A percentile compares a stretch with the other conserved stretches of the same genome.
These are phyloP conservation scores for Ophiostoma pallidulum DNA, from an alignment of 2,329 filamentous ascomycete species.

Conservation along the genomic window DNA sequence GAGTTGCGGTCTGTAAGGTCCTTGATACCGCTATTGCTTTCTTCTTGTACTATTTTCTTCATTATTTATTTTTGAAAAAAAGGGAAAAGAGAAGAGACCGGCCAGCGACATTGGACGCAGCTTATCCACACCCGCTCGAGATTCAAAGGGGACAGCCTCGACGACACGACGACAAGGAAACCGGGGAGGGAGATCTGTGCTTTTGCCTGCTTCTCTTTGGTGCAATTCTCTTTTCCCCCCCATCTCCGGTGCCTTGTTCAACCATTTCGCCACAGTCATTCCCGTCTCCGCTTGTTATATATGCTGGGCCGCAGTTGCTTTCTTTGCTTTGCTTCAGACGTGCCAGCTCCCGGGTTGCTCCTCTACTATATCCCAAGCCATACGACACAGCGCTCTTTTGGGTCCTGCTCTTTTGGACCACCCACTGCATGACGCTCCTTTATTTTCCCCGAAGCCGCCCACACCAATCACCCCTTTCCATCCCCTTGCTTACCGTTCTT, in stretches of 20 bases:
- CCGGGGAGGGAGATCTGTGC: no score
- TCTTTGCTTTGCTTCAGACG: neutral
- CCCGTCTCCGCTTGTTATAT: neutral
- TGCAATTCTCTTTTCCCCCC: no score
- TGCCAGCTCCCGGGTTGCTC: constrained; percentile 6
- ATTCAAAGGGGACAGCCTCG: no score
- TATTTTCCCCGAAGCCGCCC: constrained; percentile 6
- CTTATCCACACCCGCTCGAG: no score
- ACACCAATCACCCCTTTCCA: constrained; percentile 5
- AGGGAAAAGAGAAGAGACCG: no score
- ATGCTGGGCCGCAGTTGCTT: constrained; percentile 4
- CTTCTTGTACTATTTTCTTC: no score
- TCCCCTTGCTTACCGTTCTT: neutral
- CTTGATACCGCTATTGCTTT: no score
- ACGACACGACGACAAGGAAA: neutral
- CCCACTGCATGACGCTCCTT: constrained; percentile 1
- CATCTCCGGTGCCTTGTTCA: no score
- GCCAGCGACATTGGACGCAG: no score
- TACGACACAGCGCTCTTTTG: neutral
- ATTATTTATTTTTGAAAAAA: no score
- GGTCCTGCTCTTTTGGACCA: neutral
- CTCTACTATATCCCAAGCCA: neutral
- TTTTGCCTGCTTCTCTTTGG: no score
- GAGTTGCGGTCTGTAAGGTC: no score
- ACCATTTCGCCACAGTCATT: neutral